Conservation (phyloP, 331 rosid species). For the Spiraea crenata region DNA sequence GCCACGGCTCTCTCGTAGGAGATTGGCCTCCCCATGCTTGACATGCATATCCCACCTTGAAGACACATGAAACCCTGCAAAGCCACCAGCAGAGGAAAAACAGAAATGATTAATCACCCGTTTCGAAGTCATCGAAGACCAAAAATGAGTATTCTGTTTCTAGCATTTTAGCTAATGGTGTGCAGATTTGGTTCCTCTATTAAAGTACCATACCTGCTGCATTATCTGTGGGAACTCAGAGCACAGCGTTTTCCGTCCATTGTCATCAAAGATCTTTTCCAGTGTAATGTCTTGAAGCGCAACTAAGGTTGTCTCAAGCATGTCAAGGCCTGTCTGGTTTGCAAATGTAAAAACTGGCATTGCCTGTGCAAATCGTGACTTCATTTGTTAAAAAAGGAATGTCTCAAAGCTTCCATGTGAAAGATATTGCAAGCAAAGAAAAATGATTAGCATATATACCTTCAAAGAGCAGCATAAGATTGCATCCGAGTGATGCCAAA, state of each 20-base stretch:
- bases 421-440: not conserved
- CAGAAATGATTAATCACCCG: not conserved
- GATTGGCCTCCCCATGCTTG: slow-evolving; percentile 99
- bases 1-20: slow-evolving; percentile 97
- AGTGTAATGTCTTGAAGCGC: slow-evolving; percentile 95
- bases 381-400: not conserved
- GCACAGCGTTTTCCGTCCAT: slow-evolving; percentile 77
- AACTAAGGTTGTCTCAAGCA: slow-evolving; percentile 94
- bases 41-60: slow-evolving; percentile 92
- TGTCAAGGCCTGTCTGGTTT: slow-evolving; percentile 97
- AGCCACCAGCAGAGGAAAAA: slow-evolving; percentile 10
- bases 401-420: no score
- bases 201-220: slow-evolving; percentile 73
- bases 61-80: slow-evolving; percentile 85
- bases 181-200: not conserved
- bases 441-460: slow-evolving; percentile 38
- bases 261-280: slow-evolving; percentile 90
- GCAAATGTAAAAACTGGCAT: slow-evolving; percentile 84
- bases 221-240: slow-evolving; percentile 95
- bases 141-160: not conserved
- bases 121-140: not conserved
- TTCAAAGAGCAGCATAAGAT: slow-evolving; percentile 85
- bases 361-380: slow-evolving; percentile 51
- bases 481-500: slow-evolving; percentile 96
- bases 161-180: no score